Conservation (phyloP, 768 basidiomycete species). For the Gymnopilus junonius region DNA sequence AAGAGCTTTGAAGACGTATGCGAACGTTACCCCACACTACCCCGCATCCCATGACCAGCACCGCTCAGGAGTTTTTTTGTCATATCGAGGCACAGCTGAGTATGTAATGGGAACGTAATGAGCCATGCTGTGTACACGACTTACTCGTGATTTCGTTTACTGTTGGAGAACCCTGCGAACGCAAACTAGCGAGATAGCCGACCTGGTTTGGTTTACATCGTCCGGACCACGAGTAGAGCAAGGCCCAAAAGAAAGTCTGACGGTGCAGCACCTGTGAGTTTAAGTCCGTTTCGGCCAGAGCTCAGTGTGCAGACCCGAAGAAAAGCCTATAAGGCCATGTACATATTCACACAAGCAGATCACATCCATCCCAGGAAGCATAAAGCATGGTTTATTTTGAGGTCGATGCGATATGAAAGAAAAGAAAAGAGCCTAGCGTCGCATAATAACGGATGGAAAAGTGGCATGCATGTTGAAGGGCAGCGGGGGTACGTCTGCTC, state of each 20-base stretch:
- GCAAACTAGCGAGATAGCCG: neutral
- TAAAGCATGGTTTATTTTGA: slow-evolving; percentile 26
- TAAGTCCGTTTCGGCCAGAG: no score
- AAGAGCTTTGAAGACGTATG: neutral
- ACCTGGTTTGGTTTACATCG: neutral
- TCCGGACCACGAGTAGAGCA: no score
- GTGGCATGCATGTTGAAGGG: slow-evolving; percentile 8
- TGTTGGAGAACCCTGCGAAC: neutral
- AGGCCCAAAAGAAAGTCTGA: no score
- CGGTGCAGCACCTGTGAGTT: no score
- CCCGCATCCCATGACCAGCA: slow-evolving; percentile 10
- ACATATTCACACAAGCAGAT: neutral
- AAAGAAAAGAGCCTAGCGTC: slow-evolving; percentile 17
- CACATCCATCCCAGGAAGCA: slow-evolving; percentile 12
- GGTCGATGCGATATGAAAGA: slow-evolving; percentile 19
- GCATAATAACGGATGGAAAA: slow-evolving; percentile 13
- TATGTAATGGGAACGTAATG: slow-evolving; percentile 2
- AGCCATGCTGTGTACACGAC: neutral
- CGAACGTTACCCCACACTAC: slow-evolving; percentile 1
- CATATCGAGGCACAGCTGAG: neutral
- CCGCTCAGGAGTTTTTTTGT: neutral
- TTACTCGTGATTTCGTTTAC: neutral
- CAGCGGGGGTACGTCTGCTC: slow-evolving; percentile 1
- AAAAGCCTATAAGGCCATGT: no score
- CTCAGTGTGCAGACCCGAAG: no score